Evolutionary conservation across 2,329 filamentous ascomycete genomes (phyloP), one percentile per base, ranked within the genome.

Genomic region (Aspergillus arachidicola): DNA sequence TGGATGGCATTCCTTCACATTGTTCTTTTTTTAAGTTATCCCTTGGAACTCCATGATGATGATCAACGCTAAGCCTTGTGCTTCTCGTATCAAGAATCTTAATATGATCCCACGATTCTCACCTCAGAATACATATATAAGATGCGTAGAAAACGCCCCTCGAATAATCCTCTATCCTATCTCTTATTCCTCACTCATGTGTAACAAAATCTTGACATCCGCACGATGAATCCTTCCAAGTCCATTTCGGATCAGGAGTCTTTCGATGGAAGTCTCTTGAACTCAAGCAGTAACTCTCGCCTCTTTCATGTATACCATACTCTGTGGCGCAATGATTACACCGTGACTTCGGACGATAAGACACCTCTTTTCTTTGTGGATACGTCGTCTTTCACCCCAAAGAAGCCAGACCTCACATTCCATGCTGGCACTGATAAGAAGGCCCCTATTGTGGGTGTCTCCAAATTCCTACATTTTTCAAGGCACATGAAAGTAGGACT

Each of bases 381-480:
- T 32, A 74, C 71, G 41, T 76, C 73, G 4, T 21, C 59, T 7
- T 63, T 72, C 26, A 72, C 64, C n/a, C 71, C 73, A 6, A 70
- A 69, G 21, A 78, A 74, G 57, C 71, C 75, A 21, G 75, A 78
- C 21, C 65, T 79, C 9, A 76, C 74, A 1, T 66, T 78, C 57
- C 75, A 79, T 64, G 58, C 65, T 1, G 72, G 76, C 14, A 30
- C 64, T 4, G 66, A 72, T 63, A 66, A 67, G 7, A 69, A 62
- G 3, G 73, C 66, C 4, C 72, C 73, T 12, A 59, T 75, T 21
- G 69, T 69, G 46, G 76, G 71, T 0, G 67, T 73, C 5, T 72
- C 71, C 62, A 76, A 78, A 51, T 79, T 75, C 60, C 59, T 69
- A 12, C 71, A 72, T 43, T 73, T 78, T 58, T 77, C 75, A 6